Percentiles rank a stretch among this genome's conserved stretches.
Evolutionary conservation across 345 rosid species (phyloP).

Genomic region (Salix purpurea): DNA sequence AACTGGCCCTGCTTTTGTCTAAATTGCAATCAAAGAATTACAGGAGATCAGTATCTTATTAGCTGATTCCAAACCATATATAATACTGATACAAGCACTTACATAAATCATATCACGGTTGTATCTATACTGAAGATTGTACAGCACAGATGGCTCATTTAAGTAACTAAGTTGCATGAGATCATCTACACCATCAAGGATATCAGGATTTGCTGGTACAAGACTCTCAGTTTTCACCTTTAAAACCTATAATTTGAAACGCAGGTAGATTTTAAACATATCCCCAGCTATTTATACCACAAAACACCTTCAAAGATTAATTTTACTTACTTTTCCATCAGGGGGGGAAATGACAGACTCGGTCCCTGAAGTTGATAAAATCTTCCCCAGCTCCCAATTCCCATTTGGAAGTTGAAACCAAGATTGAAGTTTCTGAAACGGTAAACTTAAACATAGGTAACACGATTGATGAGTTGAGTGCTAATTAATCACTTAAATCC

Average conservation of each 20-base stretch:
- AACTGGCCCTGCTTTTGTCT: conserved; percentile 99
- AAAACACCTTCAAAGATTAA: conserved; percentile 6
- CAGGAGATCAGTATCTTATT: neutral
- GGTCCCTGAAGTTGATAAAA: conserved; percentile 56
- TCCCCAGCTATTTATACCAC: conserved; percentile 6
- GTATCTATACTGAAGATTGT: conserved; percentile 85
- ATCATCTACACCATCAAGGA: conserved; percentile 97
- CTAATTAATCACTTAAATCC: neutral
- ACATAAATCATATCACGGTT: conserved; percentile 88
- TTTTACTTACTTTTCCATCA: conserved; percentile 68
- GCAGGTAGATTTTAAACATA: conserved; percentile 10
- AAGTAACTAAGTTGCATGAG: conserved; percentile 98
- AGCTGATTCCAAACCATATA: conserved; percentile 13
- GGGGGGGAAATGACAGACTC: conserved; percentile 66
- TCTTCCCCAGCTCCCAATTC: conserved; percentile 81
- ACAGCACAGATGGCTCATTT: conserved; percentile 93
- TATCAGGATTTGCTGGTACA: conserved; percentile 91
- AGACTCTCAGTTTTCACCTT: conserved; percentile 66
- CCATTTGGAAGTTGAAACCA: conserved; percentile 87
- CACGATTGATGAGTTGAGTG: conserved; percentile 3
- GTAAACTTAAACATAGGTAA: conserved; percentile 21
- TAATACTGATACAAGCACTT: conserved; percentile 35
- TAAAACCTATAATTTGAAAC: conserved; percentile 42
- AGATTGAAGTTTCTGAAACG: conserved; percentile 70
- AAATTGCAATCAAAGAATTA: conserved; percentile 20